Evolutionary conservation across 352 stramenopile genomes (phyloP), one percentile per base, ranked within the genome.

Genomic region (Globisporangium iwayamae): DNA sequence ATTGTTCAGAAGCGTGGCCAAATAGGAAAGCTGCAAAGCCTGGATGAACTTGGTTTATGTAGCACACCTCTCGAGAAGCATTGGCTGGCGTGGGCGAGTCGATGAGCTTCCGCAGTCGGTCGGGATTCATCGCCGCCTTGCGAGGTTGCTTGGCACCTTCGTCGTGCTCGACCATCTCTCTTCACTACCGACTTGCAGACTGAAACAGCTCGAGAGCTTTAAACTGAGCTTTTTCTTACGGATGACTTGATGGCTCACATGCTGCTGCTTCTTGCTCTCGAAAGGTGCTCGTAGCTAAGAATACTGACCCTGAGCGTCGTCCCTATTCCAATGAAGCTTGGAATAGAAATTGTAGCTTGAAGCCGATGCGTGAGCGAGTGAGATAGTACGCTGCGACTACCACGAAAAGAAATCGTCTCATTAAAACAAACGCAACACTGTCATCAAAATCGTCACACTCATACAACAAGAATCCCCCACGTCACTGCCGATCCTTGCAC

Each of bases 101-200:
- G 28, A 90, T 79, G 38, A 90, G 70, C 53, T 85, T 83, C n/a
- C 66, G 78, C 25, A 90, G 70, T 25, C 81, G 67, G n/a, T 72
- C 68, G 1, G 78, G 81, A 39, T 90, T 71, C 60, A 87, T 73
- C 11, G 81, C 75, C 57, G 71, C 75, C 60, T 74, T 81, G 10
- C 56, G 47, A 20, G 65, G 57, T 34, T 71, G 57, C 50, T 71
- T 81, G n/a, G 41, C 38, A 32, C 47, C 25, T 50, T 66, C 61
- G 69, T 73, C 25, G 10, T 58, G 25, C 16, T 46, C 39, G 7
- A 20, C 18, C 63, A 63, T 68, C 20, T 68, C 36, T 1, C 30
- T 2, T 10, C 25, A 10, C 48, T 55, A 11, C 13, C 4, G n/a
- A 5, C 16, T 38, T 62, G 3, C 6, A 62, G 28, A 16, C 36